A percentile compares a stretch with the other conserved stretches of the same genome.
These are phyloP conservation scores for Xylaria telfairii DNA, from an alignment of 495 filamentous ascomycete species.

Conservation along the genomic window DNA sequence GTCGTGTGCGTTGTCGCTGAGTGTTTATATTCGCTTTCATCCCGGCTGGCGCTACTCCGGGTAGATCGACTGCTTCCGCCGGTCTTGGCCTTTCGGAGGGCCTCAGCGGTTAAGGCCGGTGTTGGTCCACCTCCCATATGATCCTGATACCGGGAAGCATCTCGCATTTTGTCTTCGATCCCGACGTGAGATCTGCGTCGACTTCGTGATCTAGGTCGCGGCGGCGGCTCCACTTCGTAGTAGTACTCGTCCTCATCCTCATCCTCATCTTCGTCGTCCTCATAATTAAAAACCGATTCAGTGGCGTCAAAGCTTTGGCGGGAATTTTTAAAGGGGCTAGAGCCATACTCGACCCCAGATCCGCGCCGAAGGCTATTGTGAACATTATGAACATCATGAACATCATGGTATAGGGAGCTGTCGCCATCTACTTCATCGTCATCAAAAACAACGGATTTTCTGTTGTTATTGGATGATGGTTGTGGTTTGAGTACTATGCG, in stretches of 20 bases:
- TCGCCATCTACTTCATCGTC: constrained; percentile 43
- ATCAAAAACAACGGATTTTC: constrained; percentile 43
- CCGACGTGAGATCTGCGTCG: constrained; percentile 39
- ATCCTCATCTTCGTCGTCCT: constrained; percentile 20
- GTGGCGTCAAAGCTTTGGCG: constrained; percentile 34
- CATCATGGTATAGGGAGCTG: constrained; percentile 42
- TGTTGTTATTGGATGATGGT: constrained; percentile 33
- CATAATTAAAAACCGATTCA: constrained; percentile 33
- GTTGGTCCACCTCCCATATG: constrained; percentile 50
- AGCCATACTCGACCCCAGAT: constrained; percentile 38
- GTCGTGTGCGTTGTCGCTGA: constrained; percentile 63
- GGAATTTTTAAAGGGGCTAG: constrained; percentile 31
- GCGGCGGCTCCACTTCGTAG: constrained; percentile 11
- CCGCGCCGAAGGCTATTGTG: constrained; percentile 30
- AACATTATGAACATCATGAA: too few relatives aligned
- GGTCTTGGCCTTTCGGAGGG: constrained; percentile 52
- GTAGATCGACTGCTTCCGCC: constrained; percentile 58
- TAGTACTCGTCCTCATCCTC: constrained; percentile 13
- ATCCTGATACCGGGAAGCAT: constrained; percentile 57
- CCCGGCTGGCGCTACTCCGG: constrained; percentile 57
- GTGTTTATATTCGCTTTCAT: constrained; percentile 63
- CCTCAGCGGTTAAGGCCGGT: constrained; percentile 56
- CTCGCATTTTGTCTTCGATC: constrained; percentile 57
- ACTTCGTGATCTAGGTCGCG: constrained; percentile 30
- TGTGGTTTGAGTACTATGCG: constrained; percentile 45